Conservation (phyloP, 2,329 filamentous ascomycete species). For the Botrytis paeoniae region DNA sequence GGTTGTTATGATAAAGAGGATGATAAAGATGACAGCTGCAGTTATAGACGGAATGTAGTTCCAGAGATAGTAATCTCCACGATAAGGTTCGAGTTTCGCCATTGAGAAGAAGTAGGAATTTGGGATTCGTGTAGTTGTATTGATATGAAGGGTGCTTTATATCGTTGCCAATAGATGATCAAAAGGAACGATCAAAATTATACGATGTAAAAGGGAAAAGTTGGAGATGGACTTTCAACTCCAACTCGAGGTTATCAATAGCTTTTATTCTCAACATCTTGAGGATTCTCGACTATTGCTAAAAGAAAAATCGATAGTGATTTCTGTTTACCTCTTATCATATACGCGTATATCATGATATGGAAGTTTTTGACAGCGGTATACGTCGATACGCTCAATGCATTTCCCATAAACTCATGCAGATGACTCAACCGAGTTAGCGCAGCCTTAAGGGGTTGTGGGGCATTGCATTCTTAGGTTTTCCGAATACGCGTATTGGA, state of each 20-base stretch:
- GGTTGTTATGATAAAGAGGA: conserved; percentile 37
- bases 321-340: not conserved
- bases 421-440: not conserved
- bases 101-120: not conserved
- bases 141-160: not conserved
- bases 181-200: not conserved
- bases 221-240: not conserved
- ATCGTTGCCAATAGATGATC: not conserved
- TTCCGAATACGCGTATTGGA: not conserved
- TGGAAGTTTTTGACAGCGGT: not conserved
- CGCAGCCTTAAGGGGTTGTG: not conserved
- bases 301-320: not conserved
- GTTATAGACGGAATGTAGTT: conserved; percentile 46
- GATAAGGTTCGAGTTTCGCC: not conserved
- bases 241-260: not conserved
- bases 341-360: not conserved
- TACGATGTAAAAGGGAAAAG: not conserved
- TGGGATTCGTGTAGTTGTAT: not conserved
- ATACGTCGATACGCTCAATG: not conserved
- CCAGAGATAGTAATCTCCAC: not conserved
- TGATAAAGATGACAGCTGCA: conserved; percentile 42
- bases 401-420: not conserved
- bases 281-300: not conserved
- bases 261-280: not conserved
- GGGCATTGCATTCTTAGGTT: not conserved